Conservation (phyloP, 768 basidiomycete species). For the Nidularia sp. region DNA sequence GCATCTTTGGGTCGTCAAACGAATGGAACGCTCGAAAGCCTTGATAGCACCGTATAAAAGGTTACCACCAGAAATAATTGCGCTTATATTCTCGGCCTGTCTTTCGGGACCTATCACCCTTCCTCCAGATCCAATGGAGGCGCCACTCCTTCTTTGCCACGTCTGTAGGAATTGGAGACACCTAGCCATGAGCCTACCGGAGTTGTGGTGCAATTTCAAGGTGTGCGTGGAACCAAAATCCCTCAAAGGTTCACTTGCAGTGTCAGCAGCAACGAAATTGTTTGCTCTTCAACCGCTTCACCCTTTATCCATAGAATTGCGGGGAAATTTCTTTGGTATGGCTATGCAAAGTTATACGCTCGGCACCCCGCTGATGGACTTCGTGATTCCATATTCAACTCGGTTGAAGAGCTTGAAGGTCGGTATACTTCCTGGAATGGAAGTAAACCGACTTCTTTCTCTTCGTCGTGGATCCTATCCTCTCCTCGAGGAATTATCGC, state of each 20-base stretch:
- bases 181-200: neutral
- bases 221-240: neutral
- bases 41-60: neutral
- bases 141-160: neutral
- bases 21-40: neutral
- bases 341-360: too few relatives aligned
- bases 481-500: neutral
- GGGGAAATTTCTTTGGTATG: too few relatives aligned
- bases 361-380: neutral
- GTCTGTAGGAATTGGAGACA: neutral
- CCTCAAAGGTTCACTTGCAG: neutral
- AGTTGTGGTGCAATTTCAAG: neutral
- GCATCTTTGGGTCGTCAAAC: neutral
- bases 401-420: neutral
- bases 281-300: neutral
- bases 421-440: neutral
- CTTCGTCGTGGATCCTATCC: neutral
- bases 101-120: neutral
- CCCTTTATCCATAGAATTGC: too few relatives aligned
- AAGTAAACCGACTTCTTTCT: neutral
- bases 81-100: neutral
- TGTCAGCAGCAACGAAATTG: neutral
- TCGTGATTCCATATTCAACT: neutral
- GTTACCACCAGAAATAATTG: neutral
- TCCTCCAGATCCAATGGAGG: neutral